A percentile compares a stretch with the other conserved stretches of the same genome.
Conservation (phyloP, 441 rosid species). For the Adansonia grandidieri region DNA sequence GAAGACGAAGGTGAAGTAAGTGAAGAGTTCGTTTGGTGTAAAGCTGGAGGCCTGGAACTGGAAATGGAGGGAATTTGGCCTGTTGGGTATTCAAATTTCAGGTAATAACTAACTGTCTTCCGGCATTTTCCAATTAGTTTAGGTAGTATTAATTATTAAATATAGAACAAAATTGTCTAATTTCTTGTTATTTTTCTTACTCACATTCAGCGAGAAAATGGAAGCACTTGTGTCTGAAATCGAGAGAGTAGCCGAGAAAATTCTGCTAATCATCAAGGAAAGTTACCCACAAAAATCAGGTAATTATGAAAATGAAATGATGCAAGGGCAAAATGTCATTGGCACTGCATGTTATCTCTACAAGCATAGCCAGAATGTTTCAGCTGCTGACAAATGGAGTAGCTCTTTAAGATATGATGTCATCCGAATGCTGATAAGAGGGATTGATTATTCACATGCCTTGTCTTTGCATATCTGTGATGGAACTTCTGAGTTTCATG, state of each 20-base stretch:
- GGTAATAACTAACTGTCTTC: conserved; percentile 37
- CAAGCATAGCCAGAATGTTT: conserved; percentile 41
- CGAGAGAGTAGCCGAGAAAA: conserved; percentile 55
- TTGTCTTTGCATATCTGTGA: conserved; percentile 60
- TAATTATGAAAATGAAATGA: conserved; percentile 9
- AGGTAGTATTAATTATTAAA: background rate
- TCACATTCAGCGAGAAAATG: conserved; percentile 61
- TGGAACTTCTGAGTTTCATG: conserved; percentile 66
- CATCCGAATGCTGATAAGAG: conserved; percentile 72
- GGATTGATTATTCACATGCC: conserved; percentile 70
- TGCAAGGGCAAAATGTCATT: conserved; percentile 34
- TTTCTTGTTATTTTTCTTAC: too few relatives aligned
- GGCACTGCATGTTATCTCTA: conserved; percentile 46
- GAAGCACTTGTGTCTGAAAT: conserved; percentile 40
- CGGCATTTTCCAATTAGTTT: background rate
- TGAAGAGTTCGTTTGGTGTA: conserved; percentile 69
- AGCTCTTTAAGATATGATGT: conserved; percentile 56
- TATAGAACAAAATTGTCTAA: too few relatives aligned
- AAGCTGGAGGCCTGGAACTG: conserved; percentile 40
- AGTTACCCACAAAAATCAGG: conserved; percentile 21
- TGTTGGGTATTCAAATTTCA: conserved; percentile 60
- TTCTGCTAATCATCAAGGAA: conserved; percentile 36
- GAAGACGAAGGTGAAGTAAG: conserved; percentile 45
- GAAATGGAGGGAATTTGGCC: conserved; percentile 68
- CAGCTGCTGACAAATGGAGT: conserved; percentile 31